Base-by-base conservation (phyloP, 164 flowering plant genomes). In the Stephania yunnanensis region DNA sequence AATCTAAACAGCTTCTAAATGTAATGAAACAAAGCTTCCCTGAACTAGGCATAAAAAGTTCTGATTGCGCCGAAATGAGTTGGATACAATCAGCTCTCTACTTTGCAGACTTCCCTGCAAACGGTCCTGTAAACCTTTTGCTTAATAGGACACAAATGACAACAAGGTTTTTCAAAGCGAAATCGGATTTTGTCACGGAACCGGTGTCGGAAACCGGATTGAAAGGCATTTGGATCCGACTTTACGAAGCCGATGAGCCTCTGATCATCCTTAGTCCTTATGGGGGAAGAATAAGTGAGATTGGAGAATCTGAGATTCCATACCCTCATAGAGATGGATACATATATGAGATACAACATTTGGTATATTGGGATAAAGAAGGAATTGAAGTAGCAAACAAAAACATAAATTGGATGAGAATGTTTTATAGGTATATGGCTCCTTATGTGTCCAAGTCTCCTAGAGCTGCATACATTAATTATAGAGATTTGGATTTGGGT, bases 281-380 rank as follows among this genome's bases (percentile, higher is more conserved):
- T 50, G 82, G 79, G 65, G 82, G 82, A 10, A 80, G 70, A 46
- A 74, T 80, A 79, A 68, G 66, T 73, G 79, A 80, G 75, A 73
- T 80, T 7, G 52, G 77, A 52, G 75, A 74, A 22, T 66, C 61
- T 65, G 77, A 70, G 25, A 73, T 61, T 44, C 77, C 82, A 5
- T 79, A 75, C 61, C 78, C 82, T 73, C 73, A 76, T 70, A 80
- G 82, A 73, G 36, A 61, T 10, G 79, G 79, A 15, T 50, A 29
- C 30, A 30, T 73, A 25, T 77, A 65, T 70, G 65, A 64, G 15
- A 73, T 80, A 36, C 82, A 77, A 20, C 74, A 80, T 72, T 10
- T 67, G 25, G 76, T 64, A 3, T 15, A 6, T n/a, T 80, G 82
- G 82, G 19, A 25, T 0, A 45, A 53, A 42, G 67, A 22, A 50